Evolutionary conservation across 2,329 filamentous ascomycete species (phyloP).

Genomic region (Ceratocystis variospora): DNA sequence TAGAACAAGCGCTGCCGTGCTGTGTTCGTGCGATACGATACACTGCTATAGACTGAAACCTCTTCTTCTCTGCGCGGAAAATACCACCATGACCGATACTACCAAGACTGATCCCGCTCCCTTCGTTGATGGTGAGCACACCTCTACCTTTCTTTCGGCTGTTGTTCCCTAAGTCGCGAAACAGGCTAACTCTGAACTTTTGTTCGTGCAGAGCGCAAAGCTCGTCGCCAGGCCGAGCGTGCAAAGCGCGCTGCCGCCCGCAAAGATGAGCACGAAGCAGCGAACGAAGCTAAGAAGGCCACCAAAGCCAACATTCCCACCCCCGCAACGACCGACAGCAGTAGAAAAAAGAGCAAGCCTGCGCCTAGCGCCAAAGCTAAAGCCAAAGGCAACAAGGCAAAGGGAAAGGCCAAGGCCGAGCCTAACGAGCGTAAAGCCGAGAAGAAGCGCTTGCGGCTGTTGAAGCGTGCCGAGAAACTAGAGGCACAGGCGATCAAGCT

Average conservation of each 20-base stretch:
- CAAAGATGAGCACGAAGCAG: constrained; percentile 5
- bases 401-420: constrained; percentile 23
- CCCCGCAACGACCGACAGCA: background rate
- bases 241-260: constrained; percentile 12
- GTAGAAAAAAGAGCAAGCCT: background rate
- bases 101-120: constrained; percentile 5
- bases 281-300: constrained; percentile 8
- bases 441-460: constrained; percentile 29
- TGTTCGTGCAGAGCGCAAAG: constrained; percentile 15
- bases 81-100: constrained; percentile 3
- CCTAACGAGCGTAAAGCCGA: constrained; percentile 25
- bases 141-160: background rate
- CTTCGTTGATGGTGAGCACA: constrained; percentile 17
- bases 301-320: constrained; percentile 8
- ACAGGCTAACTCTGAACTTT: background rate
- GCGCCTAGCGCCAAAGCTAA: constrained; percentile 1
- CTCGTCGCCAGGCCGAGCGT: constrained; percentile 18
- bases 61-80: background rate
- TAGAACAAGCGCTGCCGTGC: too few relatives aligned
- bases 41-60: background rate
- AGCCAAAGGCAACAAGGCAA: constrained; percentile 10
- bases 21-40: too few relatives aligned
- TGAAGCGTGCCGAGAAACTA: constrained; percentile 30
- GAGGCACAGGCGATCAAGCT: constrained; percentile 31
- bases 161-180: background rate